Conservation (phyloP, 495 filamentous ascomycete species). For the Entonaema liquescens region DNA sequence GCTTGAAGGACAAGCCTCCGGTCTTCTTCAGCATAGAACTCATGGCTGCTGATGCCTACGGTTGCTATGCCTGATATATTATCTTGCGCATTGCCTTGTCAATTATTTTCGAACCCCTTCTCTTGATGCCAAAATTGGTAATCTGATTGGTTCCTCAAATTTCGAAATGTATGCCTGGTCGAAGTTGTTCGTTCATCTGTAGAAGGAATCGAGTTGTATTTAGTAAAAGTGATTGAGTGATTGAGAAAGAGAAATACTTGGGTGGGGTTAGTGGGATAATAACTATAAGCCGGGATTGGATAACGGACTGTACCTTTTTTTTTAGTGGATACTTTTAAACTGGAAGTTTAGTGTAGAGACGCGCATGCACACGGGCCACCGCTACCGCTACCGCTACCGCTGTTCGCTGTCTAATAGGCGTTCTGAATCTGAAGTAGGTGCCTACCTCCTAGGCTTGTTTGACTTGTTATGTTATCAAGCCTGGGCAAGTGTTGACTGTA, state of each 20-base stretch:
- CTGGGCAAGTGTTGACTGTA: background rate
- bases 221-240: slow-evolving; percentile 8
- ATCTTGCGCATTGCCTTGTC: slow-evolving; percentile 23
- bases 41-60: slow-evolving; percentile 39
- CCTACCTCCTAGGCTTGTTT: background rate
- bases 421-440: background rate
- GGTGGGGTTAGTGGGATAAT: slow-evolving; percentile 40
- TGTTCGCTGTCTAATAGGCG: background rate
- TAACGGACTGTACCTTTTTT: background rate
- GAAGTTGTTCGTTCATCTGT: background rate
- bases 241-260: slow-evolving; percentile 2
- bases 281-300: background rate
- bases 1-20: slow-evolving; percentile 54
- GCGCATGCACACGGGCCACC: slow-evolving; percentile 2
- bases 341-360: background rate
- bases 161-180: background rate
- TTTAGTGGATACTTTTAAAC: background rate
- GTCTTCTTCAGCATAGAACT: slow-evolving; percentile 59
- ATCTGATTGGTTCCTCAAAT: background rate
- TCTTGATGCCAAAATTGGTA: background rate
- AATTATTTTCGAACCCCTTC: background rate
- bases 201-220: slow-evolving; percentile 4
- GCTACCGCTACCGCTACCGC: background rate
- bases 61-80: slow-evolving; percentile 18
- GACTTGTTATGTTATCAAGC: background rate